Conservation (phyloP, 345 rosid genomes). For the Hibiscus syriacus region DNA sequence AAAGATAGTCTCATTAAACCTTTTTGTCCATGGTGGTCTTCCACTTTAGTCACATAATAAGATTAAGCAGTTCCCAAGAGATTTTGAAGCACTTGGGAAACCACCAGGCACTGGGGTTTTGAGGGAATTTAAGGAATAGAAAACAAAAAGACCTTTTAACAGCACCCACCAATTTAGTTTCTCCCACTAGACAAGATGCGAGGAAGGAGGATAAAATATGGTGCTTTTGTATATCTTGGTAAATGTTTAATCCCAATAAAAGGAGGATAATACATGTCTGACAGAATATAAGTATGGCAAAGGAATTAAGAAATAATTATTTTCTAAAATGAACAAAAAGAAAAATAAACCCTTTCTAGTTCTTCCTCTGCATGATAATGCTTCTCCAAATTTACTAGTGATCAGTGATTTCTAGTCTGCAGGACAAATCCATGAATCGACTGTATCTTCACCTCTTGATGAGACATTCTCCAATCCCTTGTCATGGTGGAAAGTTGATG, state of each 20-base stretch:
- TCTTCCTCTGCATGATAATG: not conserved
- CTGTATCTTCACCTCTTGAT: conserved; percentile 38
- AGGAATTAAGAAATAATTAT: no score
- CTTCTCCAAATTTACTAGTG: not conserved
- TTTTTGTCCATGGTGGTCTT: not conserved
- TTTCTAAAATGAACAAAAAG: conserved; percentile 9
- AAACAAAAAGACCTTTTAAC: not conserved
- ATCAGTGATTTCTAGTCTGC: conserved; percentile 30
- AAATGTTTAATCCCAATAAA: not conserved
- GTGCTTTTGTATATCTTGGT: not conserved
- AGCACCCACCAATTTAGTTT: conserved; percentile 18
- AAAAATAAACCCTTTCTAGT: not conserved
- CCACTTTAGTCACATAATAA: not conserved
- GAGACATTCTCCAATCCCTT: conserved; percentile 43
- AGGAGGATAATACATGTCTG: not conserved
- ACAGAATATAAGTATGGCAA: no score
- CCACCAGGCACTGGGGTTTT: no score
- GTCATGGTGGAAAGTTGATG: conserved; percentile 53
- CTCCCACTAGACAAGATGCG: conserved; percentile 20
- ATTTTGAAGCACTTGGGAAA: not conserved
- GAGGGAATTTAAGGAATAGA: conserved; percentile 5
- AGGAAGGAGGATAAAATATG: conserved; percentile 9
- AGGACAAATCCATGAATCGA: conserved; percentile 78
- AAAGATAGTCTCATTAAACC: no score
- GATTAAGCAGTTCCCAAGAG: not conserved